Evolutionary conservation across 75 land plant genomes (phyloP).

Genomic region (Picea glauca): DNA sequence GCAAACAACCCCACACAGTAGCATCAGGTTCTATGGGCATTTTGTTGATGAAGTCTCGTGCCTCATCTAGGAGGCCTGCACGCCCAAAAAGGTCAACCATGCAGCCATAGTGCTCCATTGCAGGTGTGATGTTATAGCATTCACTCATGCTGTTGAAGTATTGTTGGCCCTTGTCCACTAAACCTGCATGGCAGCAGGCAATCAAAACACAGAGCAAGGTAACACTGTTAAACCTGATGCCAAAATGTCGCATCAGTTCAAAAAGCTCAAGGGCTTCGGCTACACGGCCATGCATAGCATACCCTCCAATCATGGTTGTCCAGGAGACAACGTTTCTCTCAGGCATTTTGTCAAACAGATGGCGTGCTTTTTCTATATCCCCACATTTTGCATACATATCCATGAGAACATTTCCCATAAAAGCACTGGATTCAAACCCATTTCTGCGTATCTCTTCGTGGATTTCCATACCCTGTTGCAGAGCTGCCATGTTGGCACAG

Average conservation of each 20-base stretch:
- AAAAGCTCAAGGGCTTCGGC: constrained; percentile 6
- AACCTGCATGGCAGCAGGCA: constrained; percentile 19
- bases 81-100: constrained; percentile 26
- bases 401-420: constrained; percentile 6
- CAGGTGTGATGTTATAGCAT: constrained; percentile 11
- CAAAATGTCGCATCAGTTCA: constrained; percentile 4
- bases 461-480: constrained; percentile 7
- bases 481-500: constrained; percentile 7
- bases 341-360: constrained; percentile 1
- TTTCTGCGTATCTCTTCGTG: background rate
- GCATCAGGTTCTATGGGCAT: constrained; percentile 12
- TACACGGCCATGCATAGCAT: constrained; percentile 13
- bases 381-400: constrained; percentile 20
- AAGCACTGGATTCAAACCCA: constrained; percentile 1
- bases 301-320: constrained; percentile 13
- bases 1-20: constrained; percentile 10
- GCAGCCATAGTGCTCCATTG: constrained; percentile 14
- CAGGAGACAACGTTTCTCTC: constrained; percentile 1
- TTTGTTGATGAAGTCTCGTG: constrained; percentile 7
- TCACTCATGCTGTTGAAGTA: constrained; percentile 10
- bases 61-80: constrained; percentile 15
- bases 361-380: constrained; percentile 3
- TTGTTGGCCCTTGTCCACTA: constrained; percentile 15
- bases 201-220: constrained; percentile 15
- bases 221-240: constrained; percentile 7